Conservation (phyloP, 139 green algal species). For the Nannochloris sp. region DNA sequence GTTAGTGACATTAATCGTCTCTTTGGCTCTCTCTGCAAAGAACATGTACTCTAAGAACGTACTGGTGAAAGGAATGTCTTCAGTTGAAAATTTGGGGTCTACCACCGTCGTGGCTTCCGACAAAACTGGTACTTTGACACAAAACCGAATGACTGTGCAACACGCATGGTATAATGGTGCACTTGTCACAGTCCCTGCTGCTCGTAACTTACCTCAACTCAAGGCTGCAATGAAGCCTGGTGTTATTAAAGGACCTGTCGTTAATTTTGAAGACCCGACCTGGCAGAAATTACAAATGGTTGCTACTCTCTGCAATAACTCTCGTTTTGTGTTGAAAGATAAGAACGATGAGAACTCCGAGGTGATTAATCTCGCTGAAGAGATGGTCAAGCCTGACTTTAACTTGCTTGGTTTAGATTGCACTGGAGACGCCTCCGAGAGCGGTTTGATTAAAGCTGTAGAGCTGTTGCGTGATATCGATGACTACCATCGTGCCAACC, state of each 20-base stretch:
- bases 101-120: constrained; percentile 47
- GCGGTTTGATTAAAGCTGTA: constrained; percentile 62
- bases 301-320: constrained; percentile 69
- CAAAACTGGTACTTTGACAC: constrained; percentile 55
- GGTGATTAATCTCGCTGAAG: constrained; percentile 27
- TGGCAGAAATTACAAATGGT: constrained; percentile 55
- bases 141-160: constrained; percentile 39
- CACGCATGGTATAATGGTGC: constrained; percentile 37
- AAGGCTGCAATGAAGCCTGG: constrained; percentile 23
- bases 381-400: constrained; percentile 52
- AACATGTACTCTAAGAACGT: constrained; percentile 80
- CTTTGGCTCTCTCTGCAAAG: constrained; percentile 90
- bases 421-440: constrained; percentile 67
- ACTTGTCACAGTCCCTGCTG: constrained; percentile 41
- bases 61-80: constrained; percentile 81
- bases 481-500: constrained; percentile 38
- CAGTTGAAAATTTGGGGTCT: constrained; percentile 91
- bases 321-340: constrained; percentile 50
- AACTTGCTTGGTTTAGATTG: constrained; percentile 55
- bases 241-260: constrained; percentile 23
- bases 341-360: constrained; percentile 24
- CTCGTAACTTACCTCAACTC: constrained; percentile 51
- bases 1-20: constrained; percentile 96
- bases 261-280: constrained; percentile 30
- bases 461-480: constrained; percentile 52